Evolutionary conservation across 2,329 filamentous ascomycete genomes (phyloP), one percentile per base, ranked within the genome.

Genomic region (Aspergillus hiratsukae): DNA sequence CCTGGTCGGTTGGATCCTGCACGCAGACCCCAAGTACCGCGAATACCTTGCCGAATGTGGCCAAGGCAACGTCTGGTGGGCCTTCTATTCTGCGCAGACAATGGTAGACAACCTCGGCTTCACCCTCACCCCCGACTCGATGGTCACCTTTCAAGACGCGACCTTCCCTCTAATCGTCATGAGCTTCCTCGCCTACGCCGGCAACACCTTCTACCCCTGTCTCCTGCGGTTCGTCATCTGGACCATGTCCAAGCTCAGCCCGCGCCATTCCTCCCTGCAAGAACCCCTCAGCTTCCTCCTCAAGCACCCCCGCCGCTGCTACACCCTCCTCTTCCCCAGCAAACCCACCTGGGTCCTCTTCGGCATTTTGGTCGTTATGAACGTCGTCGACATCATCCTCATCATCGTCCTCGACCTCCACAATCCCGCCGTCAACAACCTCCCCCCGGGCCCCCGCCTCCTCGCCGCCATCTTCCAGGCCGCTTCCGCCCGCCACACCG

Each of bases 291-390:
- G 74, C 1, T 87, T 87, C 59, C 73, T 87, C 1, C 78, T 88
- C 9, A 79, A 86, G 52, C 83, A 88, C 64, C 85, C 84, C 0
- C 77, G 84, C 49, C 75, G 85, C 11, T 86, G 83, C 62, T 87
- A 84, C 63, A 86, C 83, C 3, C 77, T 84, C 2, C 76, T 87
- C 3, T 87, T 87, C 62, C 84, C 83, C 0, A 76, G 78, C 29
- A 71, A 72, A n/a, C 78, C 83, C 11, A 87, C 84, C 0, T 86
- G 82, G 82, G 77, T 80, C 52, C 76, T 86, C 0, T 75, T 81
- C 5, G 71, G 74, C 17, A 78, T 80, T 46, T 72, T 85, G 4
- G 28, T 53, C 17, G 11, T 71, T 0, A 73, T 87, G 40, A 86
- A 85, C 61, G 71, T 77, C 7, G 69, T 82, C 40, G 83, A 86